Conservation (phyloP, 768 basidiomycete species). For the Royoungia palumana region DNA sequence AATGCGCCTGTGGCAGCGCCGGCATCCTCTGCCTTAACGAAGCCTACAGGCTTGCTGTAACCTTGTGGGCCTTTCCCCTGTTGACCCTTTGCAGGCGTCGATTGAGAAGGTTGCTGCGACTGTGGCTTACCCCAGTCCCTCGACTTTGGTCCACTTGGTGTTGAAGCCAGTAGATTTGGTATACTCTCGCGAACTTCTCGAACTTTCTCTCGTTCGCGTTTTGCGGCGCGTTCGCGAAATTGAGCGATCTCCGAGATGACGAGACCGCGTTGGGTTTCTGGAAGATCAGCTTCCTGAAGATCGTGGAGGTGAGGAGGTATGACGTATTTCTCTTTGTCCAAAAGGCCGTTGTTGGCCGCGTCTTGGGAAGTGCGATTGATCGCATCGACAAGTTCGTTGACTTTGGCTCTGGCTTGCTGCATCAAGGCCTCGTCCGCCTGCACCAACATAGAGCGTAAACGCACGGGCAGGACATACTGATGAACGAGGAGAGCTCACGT, state of each 20-base stretch:
- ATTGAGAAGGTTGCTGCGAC: conserved; percentile 34
- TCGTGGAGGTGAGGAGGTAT: conserved; percentile 97
- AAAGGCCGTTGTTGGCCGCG: conserved; percentile 67
- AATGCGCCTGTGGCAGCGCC: conserved; percentile 35
- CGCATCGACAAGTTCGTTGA: conserved; percentile 64
- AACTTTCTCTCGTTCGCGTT: conserved; percentile 85
- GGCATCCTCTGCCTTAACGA: conserved; percentile 68
- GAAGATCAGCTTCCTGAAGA: conserved; percentile 93
- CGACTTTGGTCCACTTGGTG: conserved; percentile 71
- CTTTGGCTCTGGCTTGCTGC: conserved; percentile 59
- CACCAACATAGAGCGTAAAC: background rate
- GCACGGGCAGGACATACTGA: background rate
- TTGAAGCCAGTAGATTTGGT: conserved; percentile 39
- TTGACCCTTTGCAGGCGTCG: conserved; percentile 36
- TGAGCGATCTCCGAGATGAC: conserved; percentile 96
- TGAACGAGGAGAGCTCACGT: conserved; percentile 49
- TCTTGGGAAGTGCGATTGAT: conserved; percentile 73
- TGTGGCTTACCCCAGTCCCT: conserved; percentile 73
- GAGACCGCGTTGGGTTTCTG: conserved; percentile 87
- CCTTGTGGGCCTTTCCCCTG: conserved; percentile 70
- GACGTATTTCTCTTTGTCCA: conserved; percentile 82
- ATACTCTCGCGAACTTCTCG: conserved; percentile 67
- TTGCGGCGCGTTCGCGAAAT: conserved; percentile 92
- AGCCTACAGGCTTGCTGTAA: conserved; percentile 77
- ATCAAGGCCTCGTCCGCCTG: conserved; percentile 71